phyloP scores from a whole-genome alignment of 495 filamentous ascomycete genomes.

The Lasiosphaeriaceae sp. region DNA sequence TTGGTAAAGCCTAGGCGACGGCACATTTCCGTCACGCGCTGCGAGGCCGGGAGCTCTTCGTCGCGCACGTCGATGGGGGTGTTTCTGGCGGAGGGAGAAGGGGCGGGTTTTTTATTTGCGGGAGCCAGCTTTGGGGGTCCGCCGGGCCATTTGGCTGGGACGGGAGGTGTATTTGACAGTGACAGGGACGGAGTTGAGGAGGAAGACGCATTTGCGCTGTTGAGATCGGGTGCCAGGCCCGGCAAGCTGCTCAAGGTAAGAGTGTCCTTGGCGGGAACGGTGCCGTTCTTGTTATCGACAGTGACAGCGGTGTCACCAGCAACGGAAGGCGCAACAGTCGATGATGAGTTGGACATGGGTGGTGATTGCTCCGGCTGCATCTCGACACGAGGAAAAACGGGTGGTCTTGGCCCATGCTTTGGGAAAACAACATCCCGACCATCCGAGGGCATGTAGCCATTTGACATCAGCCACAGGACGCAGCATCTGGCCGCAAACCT shows the following conservation, averaged over 20 bases:
- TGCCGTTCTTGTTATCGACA: background rate
- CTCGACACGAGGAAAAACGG: too few species aligned
- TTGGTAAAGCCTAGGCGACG: conserved; percentile 9
- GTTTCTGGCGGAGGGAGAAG: background rate
- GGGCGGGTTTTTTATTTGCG: background rate
- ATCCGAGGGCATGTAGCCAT: conserved; percentile 20
- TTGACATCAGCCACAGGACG: conserved; percentile 32
- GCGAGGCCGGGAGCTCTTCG: conserved; percentile 7
- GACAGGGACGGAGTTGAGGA: too few species aligned
- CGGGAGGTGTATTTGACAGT: too few species aligned
- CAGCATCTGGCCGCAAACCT: conserved; percentile 42
- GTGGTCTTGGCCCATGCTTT: background rate
- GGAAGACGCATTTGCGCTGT: too few species aligned
- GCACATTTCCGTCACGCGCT: conserved; percentile 20
- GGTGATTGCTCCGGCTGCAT: too few species aligned
- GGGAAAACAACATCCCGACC: conserved; percentile 14
- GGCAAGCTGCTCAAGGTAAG: too few species aligned
- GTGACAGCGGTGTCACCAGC: background rate
- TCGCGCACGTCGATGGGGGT: background rate
- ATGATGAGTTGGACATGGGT: too few species aligned
- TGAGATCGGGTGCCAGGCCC: too few species aligned
- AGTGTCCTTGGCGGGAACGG: background rate
- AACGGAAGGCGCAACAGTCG: too few species aligned
- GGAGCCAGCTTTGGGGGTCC: background rate
- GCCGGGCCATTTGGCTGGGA: too few species aligned